A percentile compares a stretch with the other conserved stretches of the same genome.
phyloP scores from a whole-genome alignment of 129 eudicot species.

The Lonicera japonica region DNA sequence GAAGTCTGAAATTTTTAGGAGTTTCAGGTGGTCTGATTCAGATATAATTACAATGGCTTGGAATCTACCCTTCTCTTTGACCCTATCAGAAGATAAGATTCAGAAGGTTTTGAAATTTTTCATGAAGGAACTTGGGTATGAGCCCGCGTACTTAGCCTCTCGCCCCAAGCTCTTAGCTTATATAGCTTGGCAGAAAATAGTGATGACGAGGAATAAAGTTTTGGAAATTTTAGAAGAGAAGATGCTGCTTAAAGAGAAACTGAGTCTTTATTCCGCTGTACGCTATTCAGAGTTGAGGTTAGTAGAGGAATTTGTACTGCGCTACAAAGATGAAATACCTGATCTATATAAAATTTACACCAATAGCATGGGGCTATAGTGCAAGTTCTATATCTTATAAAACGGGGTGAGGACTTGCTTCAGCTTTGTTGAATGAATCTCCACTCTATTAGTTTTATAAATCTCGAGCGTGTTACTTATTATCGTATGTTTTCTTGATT shows the following conservation, averaged over 20 bases:
- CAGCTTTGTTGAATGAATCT: not conserved
- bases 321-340: conserved; percentile 21
- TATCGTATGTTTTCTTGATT: not conserved
- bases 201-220: conserved; percentile 31
- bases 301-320: conserved; percentile 19
- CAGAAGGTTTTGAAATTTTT: conserved; percentile 22
- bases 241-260: conserved; percentile 16
- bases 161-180: conserved; percentile 9
- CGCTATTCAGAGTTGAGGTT: conserved; percentile 16
- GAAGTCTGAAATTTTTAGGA: conserved; percentile 23
- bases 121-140: conserved; percentile 33
- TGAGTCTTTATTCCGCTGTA: conserved; percentile 12
- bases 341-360: conserved; percentile 16
- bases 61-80: conserved; percentile 19
- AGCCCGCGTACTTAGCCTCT: conserved; percentile 18
- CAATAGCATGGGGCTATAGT: not conserved
- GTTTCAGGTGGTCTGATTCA: conserved; percentile 37
- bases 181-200: conserved; percentile 35
- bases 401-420: not conserved
- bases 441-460: not conserved
- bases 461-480: not conserved
- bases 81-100: conserved; percentile 19
- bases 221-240: conserved; percentile 34
- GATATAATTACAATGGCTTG: conserved; percentile 19
- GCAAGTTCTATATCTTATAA: not conserved